These are phyloP conservation scores for Coniophora puteana DNA, from an alignment of 1,284 basidiomycete species.

Conservation along the genomic window DNA sequence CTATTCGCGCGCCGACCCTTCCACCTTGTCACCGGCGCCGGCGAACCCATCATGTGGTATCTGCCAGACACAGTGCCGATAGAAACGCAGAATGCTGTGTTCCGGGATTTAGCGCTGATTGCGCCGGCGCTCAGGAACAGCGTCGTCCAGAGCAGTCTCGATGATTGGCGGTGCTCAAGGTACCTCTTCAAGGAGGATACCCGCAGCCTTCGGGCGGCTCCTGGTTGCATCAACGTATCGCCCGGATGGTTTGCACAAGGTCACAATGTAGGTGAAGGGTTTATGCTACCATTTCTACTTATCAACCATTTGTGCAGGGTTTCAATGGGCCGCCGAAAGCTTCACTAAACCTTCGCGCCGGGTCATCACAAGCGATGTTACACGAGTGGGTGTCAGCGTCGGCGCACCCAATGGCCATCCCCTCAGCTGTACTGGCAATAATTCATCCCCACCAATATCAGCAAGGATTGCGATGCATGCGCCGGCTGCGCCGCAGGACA, in stretches of 20 bases:
- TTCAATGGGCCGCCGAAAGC: neutral
- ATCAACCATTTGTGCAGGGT: neutral
- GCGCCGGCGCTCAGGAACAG: neutral
- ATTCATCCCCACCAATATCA: constrained; percentile 8
- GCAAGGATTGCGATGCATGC: neutral
- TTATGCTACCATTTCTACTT: neutral
- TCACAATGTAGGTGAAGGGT: constrained; percentile 5
- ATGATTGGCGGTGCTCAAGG: neutral
- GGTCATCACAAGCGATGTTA: no score
- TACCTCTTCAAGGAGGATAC: neutral
- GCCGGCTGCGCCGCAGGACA: neutral
- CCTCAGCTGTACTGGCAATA: neutral
- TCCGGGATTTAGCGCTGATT: neutral
- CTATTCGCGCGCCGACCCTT: no score
- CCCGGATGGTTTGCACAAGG: constrained; percentile 5
- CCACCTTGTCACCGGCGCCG: no score
- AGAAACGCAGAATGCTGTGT: neutral
- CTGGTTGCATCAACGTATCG: constrained; percentile 4
- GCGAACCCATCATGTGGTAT: constrained; percentile 4
- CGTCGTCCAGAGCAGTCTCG: neutral
- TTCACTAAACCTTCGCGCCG: neutral
- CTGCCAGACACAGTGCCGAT: neutral
- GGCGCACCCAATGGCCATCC: neutral
- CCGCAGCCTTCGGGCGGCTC: no score
- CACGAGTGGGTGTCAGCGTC: neutral